phyloP scores from a whole-genome alignment of 2,329 filamentous ascomycete genomes.

The Diaporthe sp. region DNA sequence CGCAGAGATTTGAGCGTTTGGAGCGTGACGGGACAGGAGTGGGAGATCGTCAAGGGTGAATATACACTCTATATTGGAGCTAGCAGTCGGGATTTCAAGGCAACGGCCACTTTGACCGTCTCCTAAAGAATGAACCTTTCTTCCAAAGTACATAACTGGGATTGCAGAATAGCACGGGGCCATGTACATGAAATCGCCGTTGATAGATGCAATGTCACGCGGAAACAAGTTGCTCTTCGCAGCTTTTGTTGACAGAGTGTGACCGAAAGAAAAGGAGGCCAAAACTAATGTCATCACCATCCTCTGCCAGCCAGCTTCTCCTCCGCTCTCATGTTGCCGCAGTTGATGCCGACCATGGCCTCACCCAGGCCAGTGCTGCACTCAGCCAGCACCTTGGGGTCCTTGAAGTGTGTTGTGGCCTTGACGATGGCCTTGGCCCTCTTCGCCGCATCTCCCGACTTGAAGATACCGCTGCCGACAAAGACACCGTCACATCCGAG shows the following conservation, averaged over 20 bases:
- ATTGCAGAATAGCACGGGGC: background rate
- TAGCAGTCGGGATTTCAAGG: constrained; percentile 13
- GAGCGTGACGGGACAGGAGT: constrained; percentile 73
- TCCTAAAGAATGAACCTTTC: background rate
- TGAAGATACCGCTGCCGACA: constrained; percentile 97
- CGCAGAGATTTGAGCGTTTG: constrained; percentile 77
- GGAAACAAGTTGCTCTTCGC: background rate
- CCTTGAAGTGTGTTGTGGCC: constrained; percentile 91
- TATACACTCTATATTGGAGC: constrained; percentile 61
- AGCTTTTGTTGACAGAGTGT: background rate
- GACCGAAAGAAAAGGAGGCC: background rate
- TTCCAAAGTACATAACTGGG: background rate
- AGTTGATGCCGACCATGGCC: constrained; percentile 97
- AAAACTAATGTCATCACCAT: constrained; percentile 69
- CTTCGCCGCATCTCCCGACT: constrained; percentile 91
- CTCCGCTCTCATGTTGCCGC: constrained; percentile 79
- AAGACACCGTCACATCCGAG: constrained; percentile 98
- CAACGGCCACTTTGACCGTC: background rate
- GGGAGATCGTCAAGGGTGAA: constrained; percentile 64
- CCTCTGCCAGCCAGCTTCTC: constrained; percentile 90
- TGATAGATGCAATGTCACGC: background rate
- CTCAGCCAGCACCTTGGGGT: constrained; percentile 87
- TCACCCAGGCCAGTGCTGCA: constrained; percentile 92
- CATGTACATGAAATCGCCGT: background rate
- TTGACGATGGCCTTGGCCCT: constrained; percentile 94